phyloP scores from a whole-genome alignment of 139 green algal species.

The Astrephomene gubernaculifera region DNA sequence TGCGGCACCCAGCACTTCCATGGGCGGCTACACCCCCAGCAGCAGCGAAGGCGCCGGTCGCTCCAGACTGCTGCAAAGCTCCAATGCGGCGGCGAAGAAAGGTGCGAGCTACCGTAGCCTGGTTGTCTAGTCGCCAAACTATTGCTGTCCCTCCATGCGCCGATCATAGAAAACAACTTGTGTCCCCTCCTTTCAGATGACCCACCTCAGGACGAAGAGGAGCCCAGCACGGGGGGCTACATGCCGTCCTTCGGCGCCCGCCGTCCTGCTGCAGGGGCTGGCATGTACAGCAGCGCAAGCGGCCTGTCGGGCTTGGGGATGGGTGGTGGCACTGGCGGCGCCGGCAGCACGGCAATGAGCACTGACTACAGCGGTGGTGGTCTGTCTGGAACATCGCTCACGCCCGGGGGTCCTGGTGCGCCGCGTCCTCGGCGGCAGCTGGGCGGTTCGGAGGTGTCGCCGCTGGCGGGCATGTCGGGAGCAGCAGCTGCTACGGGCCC shows the following conservation, averaged over 20 bases:
- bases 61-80: conserved; percentile 12
- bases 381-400: not conserved
- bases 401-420: conserved; percentile 8
- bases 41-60: not conserved
- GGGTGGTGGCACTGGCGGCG: not conserved
- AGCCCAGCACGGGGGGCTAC: conserved; percentile 40
- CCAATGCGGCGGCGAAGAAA: conserved; percentile 13
- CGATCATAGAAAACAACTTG: too few species aligned
- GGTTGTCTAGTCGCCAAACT: too few species aligned
- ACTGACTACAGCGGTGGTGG: not conserved
- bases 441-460: conserved; percentile 5
- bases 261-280: not conserved
- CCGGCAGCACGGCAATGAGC: not conserved
- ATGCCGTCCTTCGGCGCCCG: conserved; percentile 44
- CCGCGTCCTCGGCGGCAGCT: conserved; percentile 31
- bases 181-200: not conserved
- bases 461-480: not conserved
- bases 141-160: too few species aligned
- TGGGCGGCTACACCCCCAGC: not conserved
- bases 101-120: too few species aligned
- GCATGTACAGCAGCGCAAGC: not conserved
- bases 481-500: not conserved
- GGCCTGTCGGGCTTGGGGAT: not conserved
- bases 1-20: not conserved
- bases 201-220: not conserved